Evolutionary conservation across 441 rosid genomes (phyloP), one percentile per base, ranked within the genome.

Genomic region (Rhodomyrtus psidioides): DNA sequence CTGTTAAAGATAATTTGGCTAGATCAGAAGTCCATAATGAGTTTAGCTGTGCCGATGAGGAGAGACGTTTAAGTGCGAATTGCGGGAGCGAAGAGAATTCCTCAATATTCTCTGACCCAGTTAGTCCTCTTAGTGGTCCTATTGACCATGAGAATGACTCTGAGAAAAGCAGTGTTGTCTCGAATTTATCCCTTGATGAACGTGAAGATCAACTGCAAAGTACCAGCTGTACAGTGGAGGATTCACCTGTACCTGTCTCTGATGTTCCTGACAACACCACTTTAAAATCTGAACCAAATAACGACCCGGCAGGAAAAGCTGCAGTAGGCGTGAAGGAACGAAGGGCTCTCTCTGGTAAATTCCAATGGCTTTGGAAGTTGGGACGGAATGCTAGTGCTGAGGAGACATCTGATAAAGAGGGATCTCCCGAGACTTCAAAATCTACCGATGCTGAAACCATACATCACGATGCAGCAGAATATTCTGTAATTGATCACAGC

Each of bases 351-450:
- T 92, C 92, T 0, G 95, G 99, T 81, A 97, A 93, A 85, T 93
- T 97, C 90, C 99, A 93, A 84, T 97, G 99, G 99, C 83, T 97
- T 83, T 94, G 96, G 99, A 97, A 94, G 91, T 92, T 97, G 54
- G 96, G 98, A 74, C 92, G 94, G 74, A 93, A 90, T 89, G 83
- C 81, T 70, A 88, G 83, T 76, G 90, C 87, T 24, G 96, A 91
- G 89, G 98, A 90, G 90, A 88, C 88, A 56, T 89, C 93, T 55
- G 93, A 90, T 82, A 88, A 90, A 87, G 89, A 86, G 82, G 87
- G 56, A 83, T 62, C 74, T 12, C 85, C 58, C 58, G 93, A 92
- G 87, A 86, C 88, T 84, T 60, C 91, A 34, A 90, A 88, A 86
- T 86, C 95, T 58, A 55, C 84, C 49, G 86, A 83, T 86, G 88